Conservation (phyloP, 352 stramenopile genomes). For the Phytophthora chlamydospora region DNA sequence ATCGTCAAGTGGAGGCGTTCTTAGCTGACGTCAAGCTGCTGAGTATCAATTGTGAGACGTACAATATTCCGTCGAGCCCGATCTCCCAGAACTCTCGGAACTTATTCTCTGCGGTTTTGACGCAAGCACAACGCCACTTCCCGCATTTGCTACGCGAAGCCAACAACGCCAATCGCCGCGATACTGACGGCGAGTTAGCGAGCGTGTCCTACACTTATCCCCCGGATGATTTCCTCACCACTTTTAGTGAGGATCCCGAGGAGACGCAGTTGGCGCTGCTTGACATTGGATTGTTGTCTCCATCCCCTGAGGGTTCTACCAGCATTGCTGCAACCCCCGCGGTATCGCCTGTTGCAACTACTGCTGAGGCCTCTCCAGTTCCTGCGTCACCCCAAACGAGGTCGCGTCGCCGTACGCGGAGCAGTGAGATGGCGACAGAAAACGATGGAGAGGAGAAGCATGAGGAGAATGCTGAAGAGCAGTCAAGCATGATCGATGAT, state of each 20-base stretch:
- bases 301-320: conserved; percentile 3
- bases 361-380: conserved; percentile 4
- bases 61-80: conserved; percentile 80
- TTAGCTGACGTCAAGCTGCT: conserved; percentile 79
- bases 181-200: conserved; percentile 22
- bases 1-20: conserved; percentile 86
- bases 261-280: conserved; percentile 39
- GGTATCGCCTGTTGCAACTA: conserved; percentile 6
- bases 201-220: conserved; percentile 49
- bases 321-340: not conserved
- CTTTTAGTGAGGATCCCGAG: conserved; percentile 42
- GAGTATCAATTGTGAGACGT: conserved; percentile 81
- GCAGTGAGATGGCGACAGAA: conserved; percentile 29
- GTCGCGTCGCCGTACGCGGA: conserved; percentile 23
- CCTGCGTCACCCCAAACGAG: conserved; percentile 20
- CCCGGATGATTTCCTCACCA: conserved; percentile 61
- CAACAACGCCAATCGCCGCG: conserved; percentile 29
- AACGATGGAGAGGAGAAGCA: conserved; percentile 18
- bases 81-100: conserved; percentile 87
- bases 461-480: conserved; percentile 9
- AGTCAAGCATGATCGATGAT: not conserved
- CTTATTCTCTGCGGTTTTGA: conserved; percentile 63
- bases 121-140: conserved; percentile 68
- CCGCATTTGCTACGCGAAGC: conserved; percentile 46
- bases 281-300: conserved; percentile 32